Evolutionary conservation across 78 protist species (phyloP), one percentile per base, ranked within the genome.

Genomic region (Dictyostelium capitatum): DNA sequence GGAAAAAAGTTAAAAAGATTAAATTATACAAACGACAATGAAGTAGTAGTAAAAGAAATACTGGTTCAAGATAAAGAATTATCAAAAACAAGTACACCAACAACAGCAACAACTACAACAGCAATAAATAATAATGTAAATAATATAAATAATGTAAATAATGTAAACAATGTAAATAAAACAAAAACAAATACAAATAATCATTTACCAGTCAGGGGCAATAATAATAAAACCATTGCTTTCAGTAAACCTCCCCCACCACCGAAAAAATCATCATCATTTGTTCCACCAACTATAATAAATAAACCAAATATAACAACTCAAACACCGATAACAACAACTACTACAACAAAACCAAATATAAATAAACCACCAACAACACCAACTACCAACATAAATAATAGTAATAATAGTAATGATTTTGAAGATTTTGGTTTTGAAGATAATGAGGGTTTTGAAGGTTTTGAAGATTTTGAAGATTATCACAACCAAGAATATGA

Each of bases 1-100:
- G 82, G 82, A 15, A 77, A 53, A 23, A 77, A 77, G 30, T 53
- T 77, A 77, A n/a, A 77, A 53, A 77, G 17, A 53, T 28, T 77
- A 15, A 41, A 77, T 28, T 25, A 77, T 37, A 54, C n/a, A n/a
- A n/a, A 11, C 23, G 23, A 6, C 11, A 51, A 1, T 50, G 32
- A 9, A 7, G 20, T 30, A 3, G 30, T 51, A 20, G 0, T n/a
- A 41, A 65, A 4, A 11, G n/a, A 20, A 4, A 2, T 15, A 53
- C 28, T 19, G 65, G 6, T 20, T 2, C 10, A 50, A 0, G n/a
- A 73, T 15, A 30, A 20, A 47, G 23, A 47, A 73, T 73, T 28
- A n/a, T 14, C 28, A 65, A 65, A 25, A n/a, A 65, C 20, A 30
- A 20, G n/a, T n/a, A n/a, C n/a, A n/a, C n/a, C n/a, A n/a, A n/a